Percentiles rank a stretch among this genome's conserved stretches.
These are phyloP conservation scores for Jatropha podagrica DNA, from an alignment of 441 rosid genomes.

Conservation along the genomic window DNA sequence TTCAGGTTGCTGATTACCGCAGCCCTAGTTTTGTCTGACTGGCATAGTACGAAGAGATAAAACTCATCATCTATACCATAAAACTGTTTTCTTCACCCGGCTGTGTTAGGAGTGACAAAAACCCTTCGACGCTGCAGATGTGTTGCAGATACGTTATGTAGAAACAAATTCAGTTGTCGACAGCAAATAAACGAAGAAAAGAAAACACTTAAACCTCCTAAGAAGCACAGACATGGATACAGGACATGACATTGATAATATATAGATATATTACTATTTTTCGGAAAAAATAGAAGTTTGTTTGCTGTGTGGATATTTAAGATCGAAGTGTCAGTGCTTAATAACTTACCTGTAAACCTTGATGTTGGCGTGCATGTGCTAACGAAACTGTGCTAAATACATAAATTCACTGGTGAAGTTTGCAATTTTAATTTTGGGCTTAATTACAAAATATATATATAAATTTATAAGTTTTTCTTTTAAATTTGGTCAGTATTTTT, in stretches of 20 bases:
- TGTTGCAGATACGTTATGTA: background rate
- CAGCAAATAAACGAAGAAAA: constrained; percentile 13
- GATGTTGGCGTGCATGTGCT: constrained; percentile 60
- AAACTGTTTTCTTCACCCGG: constrained; percentile 64
- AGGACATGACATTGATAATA: too few species aligned
- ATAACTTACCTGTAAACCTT: constrained; percentile 47
- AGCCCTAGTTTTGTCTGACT: constrained; percentile 41
- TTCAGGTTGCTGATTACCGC: constrained; percentile 31
- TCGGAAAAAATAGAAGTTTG: too few species aligned
- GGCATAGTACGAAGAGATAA: background rate
- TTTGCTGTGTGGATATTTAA: too few species aligned
- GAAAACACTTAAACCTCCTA: background rate
- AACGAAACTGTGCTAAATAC: constrained; percentile 37
- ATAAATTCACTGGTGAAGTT: too few species aligned
- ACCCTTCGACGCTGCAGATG: constrained; percentile 61
- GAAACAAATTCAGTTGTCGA: constrained; percentile 13
- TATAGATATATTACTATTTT: too few species aligned
- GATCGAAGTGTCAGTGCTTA: too few species aligned
- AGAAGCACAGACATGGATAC: too few species aligned
- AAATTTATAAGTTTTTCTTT: too few species aligned
- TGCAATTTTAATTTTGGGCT: too few species aligned
- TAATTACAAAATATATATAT: too few species aligned
- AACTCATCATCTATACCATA: too few species aligned
- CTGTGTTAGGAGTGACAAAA: constrained; percentile 59
- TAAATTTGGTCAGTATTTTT: too few species aligned